Evolutionary conservation across 2,329 filamentous ascomycete genomes (phyloP).

Genomic region (Fusarium penzigii): DNA sequence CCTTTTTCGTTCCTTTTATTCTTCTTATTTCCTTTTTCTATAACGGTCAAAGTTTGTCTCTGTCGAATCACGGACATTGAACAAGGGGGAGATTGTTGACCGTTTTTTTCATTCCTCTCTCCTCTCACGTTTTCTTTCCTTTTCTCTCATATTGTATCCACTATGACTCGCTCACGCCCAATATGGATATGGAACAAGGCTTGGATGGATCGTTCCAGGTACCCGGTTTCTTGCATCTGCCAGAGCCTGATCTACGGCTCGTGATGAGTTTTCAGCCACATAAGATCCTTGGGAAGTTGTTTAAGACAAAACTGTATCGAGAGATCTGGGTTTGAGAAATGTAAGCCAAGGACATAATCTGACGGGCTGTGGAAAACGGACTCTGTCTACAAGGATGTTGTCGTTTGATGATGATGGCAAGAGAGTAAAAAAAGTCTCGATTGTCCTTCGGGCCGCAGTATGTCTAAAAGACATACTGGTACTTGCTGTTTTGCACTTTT

Average conservation of each 20-base stretch:
- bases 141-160: neutral
- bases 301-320: neutral
- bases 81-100: conserved; percentile 4
- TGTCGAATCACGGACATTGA: conserved; percentile 14
- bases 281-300: neutral
- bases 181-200: neutral
- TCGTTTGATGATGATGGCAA: neutral
- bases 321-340: neutral
- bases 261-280: neutral
- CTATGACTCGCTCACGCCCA: neutral
- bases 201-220: neutral
- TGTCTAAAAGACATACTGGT: neutral
- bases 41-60: conserved; percentile 13
- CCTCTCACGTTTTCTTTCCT: neutral
- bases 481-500: conserved; percentile 1
- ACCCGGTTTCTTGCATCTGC: neutral
- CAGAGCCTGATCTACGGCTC: neutral
- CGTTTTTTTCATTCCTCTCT: neutral
- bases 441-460: neutral
- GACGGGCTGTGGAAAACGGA: neutral
- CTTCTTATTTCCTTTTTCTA: conserved; percentile 1
- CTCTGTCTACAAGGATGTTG: neutral
- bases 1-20: neutral
- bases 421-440: neutral
- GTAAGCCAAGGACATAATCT: neutral